Base-by-base conservation (phyloP, 139 green algal genomes). In the Volvox reticuliferus region DNA sequence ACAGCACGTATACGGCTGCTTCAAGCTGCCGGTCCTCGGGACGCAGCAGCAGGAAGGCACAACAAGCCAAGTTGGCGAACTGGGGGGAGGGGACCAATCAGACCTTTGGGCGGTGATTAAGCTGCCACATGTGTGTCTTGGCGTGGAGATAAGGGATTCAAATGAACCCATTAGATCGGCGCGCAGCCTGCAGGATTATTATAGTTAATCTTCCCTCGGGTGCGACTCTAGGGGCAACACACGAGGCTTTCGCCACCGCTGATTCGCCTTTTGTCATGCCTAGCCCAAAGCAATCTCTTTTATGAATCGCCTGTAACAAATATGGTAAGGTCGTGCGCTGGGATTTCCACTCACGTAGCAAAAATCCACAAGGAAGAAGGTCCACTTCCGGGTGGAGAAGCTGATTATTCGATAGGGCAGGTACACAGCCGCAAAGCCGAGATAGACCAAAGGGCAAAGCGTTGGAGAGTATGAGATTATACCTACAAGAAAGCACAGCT, bases 301-400 rank as follows among this genome's bases (percentile, higher is more conserved):
- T 55, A 9, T 9, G 44, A 55, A 14, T 55, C 5, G 44, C 44
- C 44, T 55, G 44, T n/a, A 55, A 55, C 9, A 9, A 55, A 55
- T 9, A 55, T 55, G 44, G 5, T 55, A 55, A 14, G 9, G 9
- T 55, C 44, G 9, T 55, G 9, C 9, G 44, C 44, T 55, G 44
- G 44, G 5, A 5, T 55, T 55, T 5, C 22, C 2, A 80, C 92
- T 87, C 32, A 94, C 91, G 62, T 96, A 96, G 90, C 95, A 96
- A 82, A 94, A 97, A 82, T 96, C 95, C 21, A 96, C 37, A 19
- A 96, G 88, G 81, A 93, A 96, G 71, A 94, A 95, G 50, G 33
- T 83, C 33, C 88, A 90, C 14, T 80, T 83, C 55, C 91, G 78
- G 12, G 36, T 69, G 1, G 26, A 32, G 33, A 95, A 96, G 44